Conservation (phyloP, 495 filamentous ascomycete genomes). For the Hypoxylon lenormandii region DNA sequence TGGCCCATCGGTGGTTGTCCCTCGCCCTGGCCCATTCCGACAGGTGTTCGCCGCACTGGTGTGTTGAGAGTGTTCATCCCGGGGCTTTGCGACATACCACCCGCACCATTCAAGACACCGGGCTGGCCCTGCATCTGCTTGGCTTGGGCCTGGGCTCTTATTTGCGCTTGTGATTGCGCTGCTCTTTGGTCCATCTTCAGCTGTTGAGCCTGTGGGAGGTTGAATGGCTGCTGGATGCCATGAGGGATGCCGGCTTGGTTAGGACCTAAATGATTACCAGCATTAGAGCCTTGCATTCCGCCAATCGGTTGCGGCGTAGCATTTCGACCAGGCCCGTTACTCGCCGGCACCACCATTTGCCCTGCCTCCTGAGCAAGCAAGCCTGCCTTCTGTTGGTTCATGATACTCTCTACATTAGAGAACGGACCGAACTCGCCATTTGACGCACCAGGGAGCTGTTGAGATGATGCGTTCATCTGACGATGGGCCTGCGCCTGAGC, state of each 20-base stretch:
- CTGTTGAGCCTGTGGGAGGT: slow-evolving; percentile 55
- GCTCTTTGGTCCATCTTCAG: slow-evolving; percentile 57
- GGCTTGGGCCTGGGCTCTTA: slow-evolving; percentile 55
- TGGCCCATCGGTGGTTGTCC: slow-evolving; percentile 53
- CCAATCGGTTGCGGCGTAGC: slow-evolving; percentile 57
- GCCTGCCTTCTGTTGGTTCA: slow-evolving; percentile 61
- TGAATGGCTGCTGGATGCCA: slow-evolving; percentile 55
- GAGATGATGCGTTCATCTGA: slow-evolving; percentile 53
- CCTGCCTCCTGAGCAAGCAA: slow-evolving; percentile 62
- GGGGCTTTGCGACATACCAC: slow-evolving; percentile 64
- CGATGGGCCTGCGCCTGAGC: slow-evolving; percentile 38
- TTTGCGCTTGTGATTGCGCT: slow-evolving; percentile 54
- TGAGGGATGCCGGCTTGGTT: slow-evolving; percentile 53
- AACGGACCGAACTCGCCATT: slow-evolving; percentile 56
- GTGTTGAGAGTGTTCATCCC: slow-evolving; percentile 64
- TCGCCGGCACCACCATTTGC: slow-evolving; percentile 65
- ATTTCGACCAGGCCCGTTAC: slow-evolving; percentile 58
- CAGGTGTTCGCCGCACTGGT: slow-evolving; percentile 60
- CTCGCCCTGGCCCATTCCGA: slow-evolving; percentile 54
- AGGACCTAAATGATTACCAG: slow-evolving; percentile 50
- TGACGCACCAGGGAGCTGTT: slow-evolving; percentile 49
- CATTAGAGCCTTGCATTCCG: slow-evolving; percentile 53
- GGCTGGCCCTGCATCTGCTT: slow-evolving; percentile 64
- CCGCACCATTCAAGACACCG: slow-evolving; percentile 56
- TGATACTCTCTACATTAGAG: slow-evolving; percentile 62